These are phyloP conservation scores for Curvularia lunata DNA, from an alignment of 2,329 filamentous ascomycete species.

Conservation along the genomic window DNA sequence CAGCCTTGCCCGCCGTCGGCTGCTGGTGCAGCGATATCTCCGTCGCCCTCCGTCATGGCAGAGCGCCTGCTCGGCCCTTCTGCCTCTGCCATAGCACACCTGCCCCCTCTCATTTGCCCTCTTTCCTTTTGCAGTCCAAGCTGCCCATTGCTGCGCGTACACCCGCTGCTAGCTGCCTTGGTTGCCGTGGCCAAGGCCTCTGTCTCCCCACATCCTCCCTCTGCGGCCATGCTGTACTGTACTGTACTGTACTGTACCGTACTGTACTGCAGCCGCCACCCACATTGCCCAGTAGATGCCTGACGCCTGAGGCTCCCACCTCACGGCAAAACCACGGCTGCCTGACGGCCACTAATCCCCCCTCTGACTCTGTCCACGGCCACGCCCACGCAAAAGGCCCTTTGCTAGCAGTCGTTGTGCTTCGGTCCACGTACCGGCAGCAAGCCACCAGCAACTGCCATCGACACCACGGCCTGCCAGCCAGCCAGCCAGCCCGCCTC, in stretches of 20 bases:
- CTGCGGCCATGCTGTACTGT: no score
- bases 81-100: neutral
- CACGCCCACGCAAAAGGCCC: slow-evolving; percentile 15
- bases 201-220: neutral
- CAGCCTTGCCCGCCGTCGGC: slow-evolving; percentile 10
- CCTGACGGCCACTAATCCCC: slow-evolving; percentile 25
- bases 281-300: neutral
- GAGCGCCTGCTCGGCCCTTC: slow-evolving; percentile 8
- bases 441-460: neutral
- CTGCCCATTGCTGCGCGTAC: slow-evolving; percentile 1
- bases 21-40: neutral
- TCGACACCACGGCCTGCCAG: neutral
- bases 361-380: slow-evolving; percentile 19
- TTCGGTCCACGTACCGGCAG: slow-evolving; percentile 7
- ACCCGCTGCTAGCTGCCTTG: neutral
- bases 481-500: slow-evolving; percentile 1
- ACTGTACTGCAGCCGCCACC: neutral
- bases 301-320: slow-evolving; percentile 7
- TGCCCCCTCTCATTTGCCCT: neutral
- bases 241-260: no score
- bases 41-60: neutral
- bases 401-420: neutral
- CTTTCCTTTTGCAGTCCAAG: slow-evolving; percentile 2
- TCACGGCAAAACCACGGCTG: slow-evolving; percentile 23
- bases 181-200: neutral